These are phyloP conservation scores for Malus hybrid DNA, from an alignment of 331 rosid genomes.

Conservation along the genomic window DNA sequence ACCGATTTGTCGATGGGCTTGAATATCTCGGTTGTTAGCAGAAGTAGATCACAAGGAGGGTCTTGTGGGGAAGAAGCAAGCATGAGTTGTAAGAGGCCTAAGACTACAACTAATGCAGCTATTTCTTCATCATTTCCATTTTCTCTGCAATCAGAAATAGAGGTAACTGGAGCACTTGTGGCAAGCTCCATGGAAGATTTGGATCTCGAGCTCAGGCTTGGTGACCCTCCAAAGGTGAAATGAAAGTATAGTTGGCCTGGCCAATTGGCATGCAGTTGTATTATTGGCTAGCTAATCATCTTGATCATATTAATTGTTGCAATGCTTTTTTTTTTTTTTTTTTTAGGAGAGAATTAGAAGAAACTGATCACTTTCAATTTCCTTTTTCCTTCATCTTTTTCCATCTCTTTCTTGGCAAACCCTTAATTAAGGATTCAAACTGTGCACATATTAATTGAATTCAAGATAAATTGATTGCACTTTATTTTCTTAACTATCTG, in stretches of 20 bases:
- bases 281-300: background rate
- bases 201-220: constrained; percentile 96
- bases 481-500: background rate
- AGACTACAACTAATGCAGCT: constrained; percentile 4
- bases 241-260: background rate
- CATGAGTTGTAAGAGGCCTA: constrained; percentile 29
- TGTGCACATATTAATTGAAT: background rate
- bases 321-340: background rate
- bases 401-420: background rate
- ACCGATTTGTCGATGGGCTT: constrained; percentile 52
- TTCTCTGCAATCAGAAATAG: constrained; percentile 14
- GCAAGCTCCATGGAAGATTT: constrained; percentile 40
- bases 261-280: background rate
- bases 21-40: constrained; percentile 26
- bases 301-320: background rate
- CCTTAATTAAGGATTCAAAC: background rate
- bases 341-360: background rate
- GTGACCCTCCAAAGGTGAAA: constrained; percentile 44
- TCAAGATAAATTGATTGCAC: background rate
- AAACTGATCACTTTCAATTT: background rate
- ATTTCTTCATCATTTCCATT: constrained; percentile 22
- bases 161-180: constrained; percentile 2
- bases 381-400: background rate
- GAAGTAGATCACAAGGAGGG: constrained; percentile 17
- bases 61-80: constrained; percentile 19